Evolutionary conservation across 441 rosid species (phyloP).

Genomic region (Codiaeum variegatum): DNA sequence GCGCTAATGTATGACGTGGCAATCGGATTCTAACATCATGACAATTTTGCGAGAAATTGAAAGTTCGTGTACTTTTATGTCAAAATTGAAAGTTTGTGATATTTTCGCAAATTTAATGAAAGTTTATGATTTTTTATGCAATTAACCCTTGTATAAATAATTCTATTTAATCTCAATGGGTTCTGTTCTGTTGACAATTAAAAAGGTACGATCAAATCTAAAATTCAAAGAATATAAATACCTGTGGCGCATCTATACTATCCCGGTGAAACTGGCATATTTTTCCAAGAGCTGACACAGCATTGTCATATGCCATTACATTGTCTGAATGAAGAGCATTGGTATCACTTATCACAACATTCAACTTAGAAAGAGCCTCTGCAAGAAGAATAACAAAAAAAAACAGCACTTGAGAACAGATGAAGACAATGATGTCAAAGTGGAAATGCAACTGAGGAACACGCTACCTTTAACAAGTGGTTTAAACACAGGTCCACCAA

Average conservation of each 20-base stretch:
- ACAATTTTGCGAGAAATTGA: too few species aligned
- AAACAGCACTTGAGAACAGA: neutral
- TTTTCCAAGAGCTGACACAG: conserved; percentile 98
- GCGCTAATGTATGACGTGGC: too few species aligned
- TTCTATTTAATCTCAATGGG: neutral
- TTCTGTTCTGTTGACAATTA: neutral
- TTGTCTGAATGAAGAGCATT: conserved; percentile 77
- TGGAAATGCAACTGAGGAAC: conserved; percentile 4
- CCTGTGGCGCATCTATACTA: conserved; percentile 87
- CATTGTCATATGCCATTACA: conserved; percentile 97
- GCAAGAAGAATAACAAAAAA: conserved; percentile 21
- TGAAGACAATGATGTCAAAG: conserved; percentile 20
- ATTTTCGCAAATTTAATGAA: too few species aligned
- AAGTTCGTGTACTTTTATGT: too few species aligned
- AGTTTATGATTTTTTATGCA: too few species aligned
- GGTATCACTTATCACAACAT: conserved; percentile 77
- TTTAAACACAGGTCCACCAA: conserved; percentile 79
- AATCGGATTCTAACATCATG: too few species aligned
- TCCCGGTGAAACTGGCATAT: conserved; percentile 91
- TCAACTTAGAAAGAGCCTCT: conserved; percentile 94
- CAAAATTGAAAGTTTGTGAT: too few species aligned
- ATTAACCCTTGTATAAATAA: too few species aligned
- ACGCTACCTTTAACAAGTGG: conserved; percentile 85
- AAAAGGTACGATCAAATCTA: neutral
- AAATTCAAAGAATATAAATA: conserved; percentile 24